Evolutionary conservation across 2,329 filamentous ascomycete species (phyloP).

Genomic region (Exophiala spinifera): DNA sequence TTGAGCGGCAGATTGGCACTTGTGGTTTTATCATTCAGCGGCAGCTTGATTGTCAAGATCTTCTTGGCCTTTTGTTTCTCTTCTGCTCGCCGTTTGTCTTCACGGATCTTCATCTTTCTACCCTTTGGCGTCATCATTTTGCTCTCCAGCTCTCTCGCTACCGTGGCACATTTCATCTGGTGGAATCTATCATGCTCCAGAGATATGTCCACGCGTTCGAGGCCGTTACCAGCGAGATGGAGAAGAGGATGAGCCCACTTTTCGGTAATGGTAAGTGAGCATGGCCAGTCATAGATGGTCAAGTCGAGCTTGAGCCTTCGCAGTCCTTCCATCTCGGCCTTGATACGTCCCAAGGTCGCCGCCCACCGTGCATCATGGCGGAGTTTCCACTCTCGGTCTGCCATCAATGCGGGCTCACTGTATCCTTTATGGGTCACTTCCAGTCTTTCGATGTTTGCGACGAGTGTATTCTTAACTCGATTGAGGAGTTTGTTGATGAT

Average conservation of each 20-base stretch:
- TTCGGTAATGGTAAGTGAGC: slow-evolving; percentile 16
- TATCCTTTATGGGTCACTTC: slow-evolving; percentile 25
- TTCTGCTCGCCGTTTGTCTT: slow-evolving; percentile 13
- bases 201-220: slow-evolving; percentile 19
- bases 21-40: slow-evolving; percentile 3
- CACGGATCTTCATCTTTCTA: slow-evolving; percentile 15
- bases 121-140: slow-evolving; percentile 28
- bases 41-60: slow-evolving; percentile 28
- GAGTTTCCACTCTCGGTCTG: slow-evolving; percentile 22
- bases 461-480: slow-evolving; percentile 41
- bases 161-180: slow-evolving; percentile 3
- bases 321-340: slow-evolving; percentile 18
- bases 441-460: slow-evolving; percentile 39
- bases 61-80: slow-evolving; percentile 15
- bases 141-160: slow-evolving; percentile 21
- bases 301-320: slow-evolving; percentile 19
- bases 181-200: slow-evolving; percentile 25
- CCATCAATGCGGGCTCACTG: slow-evolving; percentile 24
- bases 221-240: slow-evolving; percentile 16
- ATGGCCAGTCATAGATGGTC: slow-evolving; percentile 28
- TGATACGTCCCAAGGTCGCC: slow-evolving; percentile 15
- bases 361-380: slow-evolving; percentile 27
- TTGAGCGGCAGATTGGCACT: slow-evolving; percentile 6
- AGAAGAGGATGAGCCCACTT: slow-evolving; percentile 21
- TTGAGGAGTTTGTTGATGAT: slow-evolving; percentile 40